Base-by-base conservation (phyloP, 192 early-diverging fungal genomes). In the Mortierella hygrophila region DNA sequence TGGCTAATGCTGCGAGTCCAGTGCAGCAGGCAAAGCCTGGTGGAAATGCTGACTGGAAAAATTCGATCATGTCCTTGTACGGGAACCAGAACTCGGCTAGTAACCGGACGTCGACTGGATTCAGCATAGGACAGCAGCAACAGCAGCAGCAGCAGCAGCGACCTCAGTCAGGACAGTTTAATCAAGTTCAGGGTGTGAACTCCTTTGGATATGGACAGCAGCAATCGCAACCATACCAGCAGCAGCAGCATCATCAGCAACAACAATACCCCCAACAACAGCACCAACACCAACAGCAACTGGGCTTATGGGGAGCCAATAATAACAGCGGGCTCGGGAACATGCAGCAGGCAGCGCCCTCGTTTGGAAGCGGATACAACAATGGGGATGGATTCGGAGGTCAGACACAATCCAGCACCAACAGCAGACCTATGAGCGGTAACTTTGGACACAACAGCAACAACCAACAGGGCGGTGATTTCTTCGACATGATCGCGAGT, bases 41-140 rank as follows among this genome's bases (percentile, higher is more conserved):
- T 5, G 74, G 74, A 5, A 85, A 80, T 35, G 10, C 44, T 4
- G 84, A 86, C 46, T 86, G 84, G 84, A 86, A 86, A 23, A 80
- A 76, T 54, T 86, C 84, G 26, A 86, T 86, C 23, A 80, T 86
- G 79, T 86, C 84, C 0, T 42, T 86, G 13, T 86, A 86, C 47
- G 84, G 84, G 21, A 86, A 86, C 65, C 84, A 81, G 40, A 38
- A 79, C 11, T 68, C 75, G 7, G 72, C 70, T 54, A 54, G 57
- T 7, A 79, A 80, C 49, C 84, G 71, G 16, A 70, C 72, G 21
- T 80, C 78, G 5, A 52, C 40, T 26, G 77, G 77, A 16, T 72
- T 75, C 57, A 55, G 40, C 20, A 73, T 73, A 2, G 57, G 78
- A 10, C 69, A 55, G 15, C 78, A 72, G 57, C 81, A 82, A 40